Percentiles rank a stretch among this genome's conserved stretches.
These are phyloP conservation scores for Incumbomyces delicatus DNA, from an alignment of 2,329 filamentous ascomycete genomes.

Conservation along the genomic window DNA sequence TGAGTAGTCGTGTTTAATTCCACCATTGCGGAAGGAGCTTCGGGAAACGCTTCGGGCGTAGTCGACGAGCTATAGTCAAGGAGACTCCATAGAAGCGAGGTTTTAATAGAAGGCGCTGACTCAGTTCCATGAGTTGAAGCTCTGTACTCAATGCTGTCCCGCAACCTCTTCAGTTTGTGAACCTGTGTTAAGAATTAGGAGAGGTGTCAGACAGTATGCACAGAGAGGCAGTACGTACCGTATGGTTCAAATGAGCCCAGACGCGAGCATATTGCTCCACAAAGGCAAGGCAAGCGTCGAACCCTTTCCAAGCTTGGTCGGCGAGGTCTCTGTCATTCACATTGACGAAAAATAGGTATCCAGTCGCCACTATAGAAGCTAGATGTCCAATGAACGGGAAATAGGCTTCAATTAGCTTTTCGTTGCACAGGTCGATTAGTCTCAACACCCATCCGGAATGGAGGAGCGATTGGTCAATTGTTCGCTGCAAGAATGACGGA, in stretches of 20 bases:
- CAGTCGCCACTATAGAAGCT: constrained; percentile 12
- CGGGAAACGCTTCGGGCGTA: not conserved
- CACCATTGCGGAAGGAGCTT: too few relatives aligned
- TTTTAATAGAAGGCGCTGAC: constrained; percentile 13
- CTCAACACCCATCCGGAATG: constrained; percentile 15
- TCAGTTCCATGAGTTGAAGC: not conserved
- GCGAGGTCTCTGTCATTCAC: constrained; percentile 13
- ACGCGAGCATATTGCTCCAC: constrained; percentile 10
- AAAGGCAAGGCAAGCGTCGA: constrained; percentile 11
- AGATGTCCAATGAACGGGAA: constrained; percentile 16
- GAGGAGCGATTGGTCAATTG: constrained; percentile 14
- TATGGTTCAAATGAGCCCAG: constrained; percentile 13
- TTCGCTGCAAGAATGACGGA: constrained; percentile 18
- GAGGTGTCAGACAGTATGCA: not conserved
- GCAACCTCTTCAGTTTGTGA: constrained; percentile 9
- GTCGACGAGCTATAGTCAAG: constrained; percentile 18
- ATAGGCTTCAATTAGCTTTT: constrained; percentile 11
- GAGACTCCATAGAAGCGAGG: constrained; percentile 15
- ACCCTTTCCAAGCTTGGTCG: constrained; percentile 9
- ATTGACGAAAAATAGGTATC: constrained; percentile 14
- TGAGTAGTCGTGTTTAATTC: too few relatives aligned
- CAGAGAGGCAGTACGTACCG: constrained; percentile 8
- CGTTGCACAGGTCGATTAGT: constrained; percentile 11
- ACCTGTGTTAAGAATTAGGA: not conserved
- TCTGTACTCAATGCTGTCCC: constrained; percentile 8